Conservation (phyloP, 1,284 basidiomycete genomes). For the Apiotrichum veenhuisii region DNA sequence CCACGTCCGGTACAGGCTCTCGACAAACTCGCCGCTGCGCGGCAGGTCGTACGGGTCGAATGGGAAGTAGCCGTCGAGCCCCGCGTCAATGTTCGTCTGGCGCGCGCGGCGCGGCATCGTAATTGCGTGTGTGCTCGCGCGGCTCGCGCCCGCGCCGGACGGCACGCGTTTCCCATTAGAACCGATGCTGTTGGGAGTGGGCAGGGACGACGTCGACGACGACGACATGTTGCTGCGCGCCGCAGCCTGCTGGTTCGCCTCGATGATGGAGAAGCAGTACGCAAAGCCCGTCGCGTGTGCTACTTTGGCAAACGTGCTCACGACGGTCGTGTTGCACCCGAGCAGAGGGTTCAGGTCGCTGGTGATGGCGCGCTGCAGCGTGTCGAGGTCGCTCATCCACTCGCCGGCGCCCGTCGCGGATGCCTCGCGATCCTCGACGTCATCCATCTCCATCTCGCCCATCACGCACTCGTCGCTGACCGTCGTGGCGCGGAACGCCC, state of each 20-base stretch:
- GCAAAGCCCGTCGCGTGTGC: slow-evolving; percentile 87
- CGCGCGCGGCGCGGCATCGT: slow-evolving; percentile 37
- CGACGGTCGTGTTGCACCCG: slow-evolving; percentile 84
- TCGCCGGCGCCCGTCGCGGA: slow-evolving; percentile 54
- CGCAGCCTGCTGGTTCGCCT: slow-evolving; percentile 60
- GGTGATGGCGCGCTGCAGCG: slow-evolving; percentile 75
- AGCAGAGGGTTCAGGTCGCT: slow-evolving; percentile 86
- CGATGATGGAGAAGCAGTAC: slow-evolving; percentile 92
- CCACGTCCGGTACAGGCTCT: slow-evolving; percentile 57
- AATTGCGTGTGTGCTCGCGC: slow-evolving; percentile 1
- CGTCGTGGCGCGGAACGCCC: slow-evolving; percentile 43
- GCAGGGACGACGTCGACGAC: slow-evolving; percentile 2
- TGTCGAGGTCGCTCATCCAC: slow-evolving; percentile 80
- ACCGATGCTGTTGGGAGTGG: not conserved
- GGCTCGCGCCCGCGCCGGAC: not conserved
- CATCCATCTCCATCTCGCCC: slow-evolving; percentile 51
- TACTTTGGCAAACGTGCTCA: slow-evolving; percentile 89
- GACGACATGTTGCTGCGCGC: slow-evolving; percentile 9
- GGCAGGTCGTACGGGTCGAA: slow-evolving; percentile 96
- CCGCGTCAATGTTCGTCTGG: slow-evolving; percentile 56
- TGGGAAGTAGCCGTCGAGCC: slow-evolving; percentile 93
- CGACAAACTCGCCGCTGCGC: slow-evolving; percentile 51
- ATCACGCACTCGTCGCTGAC: slow-evolving; percentile 51
- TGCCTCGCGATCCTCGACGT: slow-evolving; percentile 53
- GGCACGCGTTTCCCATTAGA: not conserved